Percentiles rank a stretch among this genome's conserved stretches.
Conservation (phyloP, 108 stramenopile genomes). For the Cyclotella kingstonii region DNA sequence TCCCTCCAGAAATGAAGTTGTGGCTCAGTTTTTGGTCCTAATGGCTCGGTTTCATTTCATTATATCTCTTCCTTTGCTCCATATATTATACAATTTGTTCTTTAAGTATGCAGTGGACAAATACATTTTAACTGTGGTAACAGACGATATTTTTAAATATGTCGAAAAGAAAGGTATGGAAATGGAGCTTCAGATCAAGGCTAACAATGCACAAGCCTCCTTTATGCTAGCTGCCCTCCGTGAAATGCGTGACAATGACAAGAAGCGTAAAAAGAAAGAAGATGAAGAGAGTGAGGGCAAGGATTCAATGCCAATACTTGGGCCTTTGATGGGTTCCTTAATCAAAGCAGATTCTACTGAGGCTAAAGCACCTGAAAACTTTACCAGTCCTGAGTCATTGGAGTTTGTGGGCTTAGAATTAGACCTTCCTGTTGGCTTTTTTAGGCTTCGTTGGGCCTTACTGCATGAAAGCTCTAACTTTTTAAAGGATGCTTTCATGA, state of each 20-base stretch:
- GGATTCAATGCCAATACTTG: constrained; percentile 39
- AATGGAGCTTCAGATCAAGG: constrained; percentile 67
- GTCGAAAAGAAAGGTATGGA: constrained; percentile 85
- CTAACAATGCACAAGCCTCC: constrained; percentile 54
- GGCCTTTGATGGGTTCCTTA: constrained; percentile 65
- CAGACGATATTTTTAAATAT: constrained; percentile 69
- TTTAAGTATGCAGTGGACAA: constrained; percentile 50
- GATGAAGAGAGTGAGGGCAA: constrained; percentile 41
- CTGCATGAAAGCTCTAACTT: constrained; percentile 55
- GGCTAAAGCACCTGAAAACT: constrained; percentile 48
- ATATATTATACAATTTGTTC: constrained; percentile 47
- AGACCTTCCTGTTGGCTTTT: constrained; percentile 74
- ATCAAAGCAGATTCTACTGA: constrained; percentile 60
- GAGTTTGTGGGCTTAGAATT: constrained; percentile 72
- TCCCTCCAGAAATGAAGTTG: constrained; percentile 54
- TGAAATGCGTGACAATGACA: constrained; percentile 66
- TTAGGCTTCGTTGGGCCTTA: constrained; percentile 70
- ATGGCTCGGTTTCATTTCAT: constrained; percentile 62
- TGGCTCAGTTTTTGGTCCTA: constrained; percentile 49
- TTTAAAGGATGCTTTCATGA: constrained; percentile 55
- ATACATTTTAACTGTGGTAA: constrained; percentile 62
- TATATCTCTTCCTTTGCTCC: constrained; percentile 58
- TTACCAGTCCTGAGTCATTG: constrained; percentile 59
- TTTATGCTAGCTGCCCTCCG: constrained; percentile 79
- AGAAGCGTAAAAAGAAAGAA: constrained; percentile 34